Evolutionary conservation across 78 protist species (phyloP).

Genomic region (Dictyostelium capitatum): DNA sequence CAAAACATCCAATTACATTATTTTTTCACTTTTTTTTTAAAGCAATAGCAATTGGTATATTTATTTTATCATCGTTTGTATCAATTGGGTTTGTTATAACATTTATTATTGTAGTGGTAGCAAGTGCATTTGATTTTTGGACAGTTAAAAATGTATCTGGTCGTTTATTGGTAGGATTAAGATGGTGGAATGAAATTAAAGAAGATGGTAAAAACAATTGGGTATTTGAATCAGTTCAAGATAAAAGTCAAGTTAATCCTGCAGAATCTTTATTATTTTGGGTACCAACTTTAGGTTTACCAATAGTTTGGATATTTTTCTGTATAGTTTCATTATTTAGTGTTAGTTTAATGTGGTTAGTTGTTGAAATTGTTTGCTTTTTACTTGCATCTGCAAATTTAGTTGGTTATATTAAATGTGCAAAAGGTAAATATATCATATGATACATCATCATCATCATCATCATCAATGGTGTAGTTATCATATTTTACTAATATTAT

Average conservation of each 20-base stretch:
- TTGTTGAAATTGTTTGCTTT: slow-evolving; percentile 82
- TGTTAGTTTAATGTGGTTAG: slow-evolving; percentile 59
- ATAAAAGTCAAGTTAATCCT: slow-evolving; percentile 65
- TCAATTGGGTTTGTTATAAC: slow-evolving; percentile 20
- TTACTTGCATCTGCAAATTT: slow-evolving; percentile 82
- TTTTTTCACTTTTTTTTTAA: slow-evolving; percentile 75
- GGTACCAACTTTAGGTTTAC: slow-evolving; percentile 30
- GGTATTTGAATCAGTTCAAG: slow-evolving; percentile 90
- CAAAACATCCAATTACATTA: slow-evolving; percentile 65
- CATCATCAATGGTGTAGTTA: background rate
- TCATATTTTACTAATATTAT: background rate
- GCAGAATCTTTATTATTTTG: slow-evolving; percentile 63
- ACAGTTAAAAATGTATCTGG: slow-evolving; percentile 93
- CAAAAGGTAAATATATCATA: slow-evolving; percentile 44
- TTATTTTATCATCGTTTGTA: slow-evolving; percentile 39
- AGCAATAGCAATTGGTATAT: slow-evolving; percentile 58
- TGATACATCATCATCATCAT: background rate
- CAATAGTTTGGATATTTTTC: slow-evolving; percentile 37
- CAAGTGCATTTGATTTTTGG: slow-evolving; percentile 93
- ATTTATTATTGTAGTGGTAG: slow-evolving; percentile 58
- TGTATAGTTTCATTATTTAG: slow-evolving; percentile 23
- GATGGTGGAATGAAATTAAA: slow-evolving; percentile 95
- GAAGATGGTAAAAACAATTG: slow-evolving; percentile 91
- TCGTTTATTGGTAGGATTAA: slow-evolving; percentile 90
- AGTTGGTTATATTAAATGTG: slow-evolving; percentile 88